Evolutionary conservation across 345 rosid species (phyloP).

Genomic region (Carallia brachiata): DNA sequence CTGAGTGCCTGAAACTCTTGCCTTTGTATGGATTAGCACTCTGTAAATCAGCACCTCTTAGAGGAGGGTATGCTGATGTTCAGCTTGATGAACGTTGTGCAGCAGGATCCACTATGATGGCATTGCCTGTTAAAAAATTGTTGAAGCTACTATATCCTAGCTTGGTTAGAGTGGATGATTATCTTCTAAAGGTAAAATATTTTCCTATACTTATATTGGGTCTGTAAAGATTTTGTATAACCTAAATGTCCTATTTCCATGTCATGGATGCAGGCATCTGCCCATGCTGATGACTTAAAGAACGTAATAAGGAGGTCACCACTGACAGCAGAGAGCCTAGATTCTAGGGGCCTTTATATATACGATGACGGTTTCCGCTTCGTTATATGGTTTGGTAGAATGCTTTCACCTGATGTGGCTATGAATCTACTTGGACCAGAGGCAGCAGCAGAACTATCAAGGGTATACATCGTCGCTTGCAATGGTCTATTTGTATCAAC

Average conservation of each 20-base stretch:
- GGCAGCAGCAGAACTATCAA: constrained; percentile 83
- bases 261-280: constrained; percentile 59
- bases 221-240: constrained; percentile 2
- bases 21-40: constrained; percentile 84
- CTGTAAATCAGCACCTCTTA: constrained; percentile 77
- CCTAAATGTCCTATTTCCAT: constrained; percentile 17
- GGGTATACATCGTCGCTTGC: constrained; percentile 44
- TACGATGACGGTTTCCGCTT: constrained; percentile 86
- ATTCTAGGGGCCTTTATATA: constrained; percentile 88
- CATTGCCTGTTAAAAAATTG: constrained; percentile 80
- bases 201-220: constrained; percentile 1
- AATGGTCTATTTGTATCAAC: neutral
- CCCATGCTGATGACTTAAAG: constrained; percentile 39
- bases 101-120: constrained; percentile 93
- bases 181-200: constrained; percentile 62
- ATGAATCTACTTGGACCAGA: constrained; percentile 78
- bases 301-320: constrained; percentile 53
- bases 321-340: constrained; percentile 78
- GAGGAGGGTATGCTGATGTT: constrained; percentile 87
- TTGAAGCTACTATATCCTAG: constrained; percentile 84
- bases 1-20: constrained; percentile 82
- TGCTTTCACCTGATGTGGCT: constrained; percentile 85
- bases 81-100: constrained; percentile 93
- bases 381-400: constrained; percentile 90
- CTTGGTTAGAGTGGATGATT: constrained; percentile 81